Evolutionary conservation across 2,329 filamentous ascomycete genomes (phyloP), one percentile per base, ranked within the genome.

Genomic region (Exserohilum rostratum): DNA sequence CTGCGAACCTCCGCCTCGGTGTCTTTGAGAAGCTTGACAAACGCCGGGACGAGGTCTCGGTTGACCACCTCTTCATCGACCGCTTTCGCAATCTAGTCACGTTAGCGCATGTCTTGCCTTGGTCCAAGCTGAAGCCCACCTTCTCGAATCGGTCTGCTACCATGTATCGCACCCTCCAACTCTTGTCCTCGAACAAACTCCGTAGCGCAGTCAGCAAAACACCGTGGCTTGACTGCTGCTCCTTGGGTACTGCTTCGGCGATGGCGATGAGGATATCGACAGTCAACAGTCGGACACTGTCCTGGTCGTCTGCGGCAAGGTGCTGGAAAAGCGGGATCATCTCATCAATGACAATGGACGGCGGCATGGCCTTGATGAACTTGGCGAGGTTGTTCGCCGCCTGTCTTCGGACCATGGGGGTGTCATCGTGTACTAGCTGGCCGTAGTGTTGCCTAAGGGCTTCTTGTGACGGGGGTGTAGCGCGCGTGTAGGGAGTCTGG

Each of bases 261-360:
- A 99, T 96, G 34, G 93, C 90, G 71, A 98, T 96, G 66, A 99
- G 85, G 61, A 98, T 91, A 73, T 99, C 93, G 37, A 99, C 95
- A 1, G 95, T 99, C 74, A 99, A 83, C 69, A 99, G 83, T 62
- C 95, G 89, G 61, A 99, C 95, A 71, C 93, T 98, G 77, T 99
- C 95, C 79, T 99, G 95, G 76, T 99, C 95, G 74, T 99, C 95
- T 70, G 90, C 87, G 47, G 93, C 93, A 61, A 99, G 87, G 78
- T 97, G 93, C 79, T 98, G 93, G 81, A 99, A 99, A 65, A 98
- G 85, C 73, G 93, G 91, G 81, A 99, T 97, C 91, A 99, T 98
- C 81, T 99, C 95, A 53, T 96, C 91, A 70, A 99, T 91, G 67
- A 98, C 91, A 68, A 96, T 87, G 53, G 89, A 84, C 42, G 93